Base-by-base conservation (phyloP, 2,329 filamentous ascomycete species). In the Pleurostoma richardsiae region DNA sequence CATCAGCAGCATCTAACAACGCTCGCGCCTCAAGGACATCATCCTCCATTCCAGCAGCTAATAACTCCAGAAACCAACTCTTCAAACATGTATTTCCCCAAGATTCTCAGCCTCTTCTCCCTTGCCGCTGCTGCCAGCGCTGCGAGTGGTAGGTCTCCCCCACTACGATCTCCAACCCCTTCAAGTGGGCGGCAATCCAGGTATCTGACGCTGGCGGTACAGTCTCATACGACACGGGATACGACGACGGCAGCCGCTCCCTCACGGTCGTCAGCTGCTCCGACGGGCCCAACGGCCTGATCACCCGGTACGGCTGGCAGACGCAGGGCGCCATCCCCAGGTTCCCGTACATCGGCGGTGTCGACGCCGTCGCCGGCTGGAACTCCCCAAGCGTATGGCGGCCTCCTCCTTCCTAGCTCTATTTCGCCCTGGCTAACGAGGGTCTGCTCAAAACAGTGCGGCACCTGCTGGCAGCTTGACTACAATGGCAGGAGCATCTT, bases 141-240 rank as follows among this genome's bases (percentile, higher is more conserved):
- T 38, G 52, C 52, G 39, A 49, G 51, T 40, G 57, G 57, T 59
- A 50, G 11, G 55, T 44, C 41, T 30, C 19, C 10, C 19, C 30
- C 29, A 26, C 10, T 30, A 6, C n/a, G 3, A 8, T 28, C 6
- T 7, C 5, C 6, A n/a, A 30, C n/a, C 29, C 29, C 4, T 4
- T 29, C 19, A 19, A 19, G 19, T 19, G 19, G 19, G 19, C 19
- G 19, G 19, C 19, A 19, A 19, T 19, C 19, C 19, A 19, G 19
- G 10, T 4, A 10, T 41, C 47, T 49, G 42, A 47, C 47, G 51
- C 44, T 5, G 54, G 56, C 29, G 60, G 70, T 43, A 64, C 59
- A 64, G 85, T 90, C 59, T 85, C 83, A 53, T 92, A 84, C 66
- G 87, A 91, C 68, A 67, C 70, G 26, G 81, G 76, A 60, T 94